A percentile compares a stretch with the other conserved stretches of the same genome.
These are phyloP conservation scores for Iberis pinnata DNA, from an alignment of 345 rosid genomes.

Conservation along the genomic window DNA sequence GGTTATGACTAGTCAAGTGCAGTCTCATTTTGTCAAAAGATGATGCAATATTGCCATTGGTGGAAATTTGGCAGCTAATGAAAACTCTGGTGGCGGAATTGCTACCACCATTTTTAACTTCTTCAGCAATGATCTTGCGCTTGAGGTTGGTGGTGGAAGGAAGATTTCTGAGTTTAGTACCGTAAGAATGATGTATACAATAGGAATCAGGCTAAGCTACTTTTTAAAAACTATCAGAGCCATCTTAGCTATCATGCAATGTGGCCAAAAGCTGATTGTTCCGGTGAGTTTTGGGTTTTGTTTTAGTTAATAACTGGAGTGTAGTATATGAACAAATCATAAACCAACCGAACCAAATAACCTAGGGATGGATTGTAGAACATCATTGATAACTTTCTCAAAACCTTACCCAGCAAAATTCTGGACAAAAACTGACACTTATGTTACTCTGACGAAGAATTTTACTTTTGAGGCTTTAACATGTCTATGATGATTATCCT, in stretches of 20 bases:
- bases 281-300: slow-evolving; percentile 73
- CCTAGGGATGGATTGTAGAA: too few relatives aligned
- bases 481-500: slow-evolving; percentile 16
- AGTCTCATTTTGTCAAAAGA: slow-evolving; percentile 73
- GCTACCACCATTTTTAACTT: slow-evolving; percentile 44
- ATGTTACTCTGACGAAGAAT: too few relatives aligned
- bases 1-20: slow-evolving; percentile 83
- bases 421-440: too few relatives aligned
- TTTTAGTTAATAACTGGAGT: too few relatives aligned
- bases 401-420: too few relatives aligned
- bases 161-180: slow-evolving; percentile 80
- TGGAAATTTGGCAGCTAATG: slow-evolving; percentile 72
- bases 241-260: slow-evolving; percentile 6
- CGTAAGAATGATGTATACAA: slow-evolving; percentile 61
- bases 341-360: too few relatives aligned
- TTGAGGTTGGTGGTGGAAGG: slow-evolving; percentile 94
- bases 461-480: too few relatives aligned
- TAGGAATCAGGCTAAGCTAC: slow-evolving; percentile 73
- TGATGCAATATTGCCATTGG: slow-evolving; percentile 54
- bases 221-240: neutral
- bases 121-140: slow-evolving; percentile 71
- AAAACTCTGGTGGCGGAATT: slow-evolving; percentile 63
- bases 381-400: too few relatives aligned
- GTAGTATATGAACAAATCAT: too few relatives aligned
- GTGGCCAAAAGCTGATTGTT: slow-evolving; percentile 77